Percentiles rank a stretch among this genome's conserved stretches.
These are phyloP conservation scores for Pseudocercospora vitis DNA, from an alignment of 2,329 filamentous ascomycete genomes.

Conservation along the genomic window DNA sequence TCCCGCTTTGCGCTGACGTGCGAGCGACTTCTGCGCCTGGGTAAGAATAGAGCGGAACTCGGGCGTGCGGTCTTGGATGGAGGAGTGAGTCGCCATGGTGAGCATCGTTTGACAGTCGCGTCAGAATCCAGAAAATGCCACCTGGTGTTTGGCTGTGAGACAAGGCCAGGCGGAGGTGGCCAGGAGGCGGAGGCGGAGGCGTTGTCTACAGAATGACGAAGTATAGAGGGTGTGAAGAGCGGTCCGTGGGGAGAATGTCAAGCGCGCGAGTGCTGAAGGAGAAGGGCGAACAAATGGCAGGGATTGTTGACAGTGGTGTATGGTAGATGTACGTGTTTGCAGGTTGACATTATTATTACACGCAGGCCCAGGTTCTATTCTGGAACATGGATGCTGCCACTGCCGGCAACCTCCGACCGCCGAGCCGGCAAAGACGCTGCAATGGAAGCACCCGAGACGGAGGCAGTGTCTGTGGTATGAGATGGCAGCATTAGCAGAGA, in stretches of 20 bases:
- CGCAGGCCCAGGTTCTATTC: neutral
- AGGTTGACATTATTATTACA: neutral
- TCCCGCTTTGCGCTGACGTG: constrained; percentile 68
- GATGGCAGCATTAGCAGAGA: too few species aligned
- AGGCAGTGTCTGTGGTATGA: too few species aligned
- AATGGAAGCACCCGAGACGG: too few species aligned
- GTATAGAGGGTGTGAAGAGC: neutral
- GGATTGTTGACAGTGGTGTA: neutral
- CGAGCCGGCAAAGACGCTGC: too few species aligned
- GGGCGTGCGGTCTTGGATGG: constrained; percentile 92
- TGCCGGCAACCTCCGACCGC: too few species aligned
- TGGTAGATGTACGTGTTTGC: neutral
- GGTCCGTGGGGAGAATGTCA: neutral
- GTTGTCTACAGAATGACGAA: neutral
- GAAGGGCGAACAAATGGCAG: too few species aligned
- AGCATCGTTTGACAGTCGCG: constrained; percentile 16
- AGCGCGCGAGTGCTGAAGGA: too few species aligned
- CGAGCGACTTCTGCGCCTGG: constrained; percentile 69
- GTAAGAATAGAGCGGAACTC: constrained; percentile 92
- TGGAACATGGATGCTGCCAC: neutral
- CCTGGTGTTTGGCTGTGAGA: too few species aligned
- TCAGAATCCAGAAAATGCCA: neutral
- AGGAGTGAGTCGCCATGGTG: constrained; percentile 56
- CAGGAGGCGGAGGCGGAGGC: constrained; percentile 13
- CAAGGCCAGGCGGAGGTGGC: constrained; percentile 20